Evolutionary conservation across 306 rosid genomes (phyloP).

Genomic region (Lupinus albus): DNA sequence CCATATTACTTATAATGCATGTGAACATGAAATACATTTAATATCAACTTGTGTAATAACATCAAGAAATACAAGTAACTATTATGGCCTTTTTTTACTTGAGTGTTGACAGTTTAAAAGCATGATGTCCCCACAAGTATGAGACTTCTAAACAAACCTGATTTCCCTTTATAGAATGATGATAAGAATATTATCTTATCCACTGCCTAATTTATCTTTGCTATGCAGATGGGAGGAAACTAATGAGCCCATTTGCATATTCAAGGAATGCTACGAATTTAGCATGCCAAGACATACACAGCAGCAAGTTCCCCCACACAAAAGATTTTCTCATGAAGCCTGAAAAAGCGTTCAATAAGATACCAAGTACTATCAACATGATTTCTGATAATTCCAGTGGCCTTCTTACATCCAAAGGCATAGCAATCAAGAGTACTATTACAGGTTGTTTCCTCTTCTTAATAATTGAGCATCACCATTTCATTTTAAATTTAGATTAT

Average conservation of each 20-base stretch:
- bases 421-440: constrained; percentile 46
- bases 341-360: constrained; percentile 49
- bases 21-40: no score
- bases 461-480: constrained; percentile 9
- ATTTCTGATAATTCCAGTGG: constrained; percentile 50
- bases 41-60: no score
- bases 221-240: constrained; percentile 62
- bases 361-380: constrained; percentile 40
- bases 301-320: constrained; percentile 52
- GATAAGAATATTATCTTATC: neutral
- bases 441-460: constrained; percentile 50
- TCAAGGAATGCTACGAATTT: constrained; percentile 50
- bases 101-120: no score
- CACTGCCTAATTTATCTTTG: constrained; percentile 18
- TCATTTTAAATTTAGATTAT: neutral
- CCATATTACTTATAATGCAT: no score
- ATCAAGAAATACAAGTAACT: no score
- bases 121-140: no score
- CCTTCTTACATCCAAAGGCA: constrained; percentile 49
- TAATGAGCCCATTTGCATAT: constrained; percentile 45
- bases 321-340: constrained; percentile 61
- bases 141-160: no score
- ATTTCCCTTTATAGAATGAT: no score
- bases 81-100: no score
- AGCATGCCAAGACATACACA: constrained; percentile 52